Conservation (phyloP, 2,329 filamentous ascomycete species). For the Xylariaceae sp. region DNA sequence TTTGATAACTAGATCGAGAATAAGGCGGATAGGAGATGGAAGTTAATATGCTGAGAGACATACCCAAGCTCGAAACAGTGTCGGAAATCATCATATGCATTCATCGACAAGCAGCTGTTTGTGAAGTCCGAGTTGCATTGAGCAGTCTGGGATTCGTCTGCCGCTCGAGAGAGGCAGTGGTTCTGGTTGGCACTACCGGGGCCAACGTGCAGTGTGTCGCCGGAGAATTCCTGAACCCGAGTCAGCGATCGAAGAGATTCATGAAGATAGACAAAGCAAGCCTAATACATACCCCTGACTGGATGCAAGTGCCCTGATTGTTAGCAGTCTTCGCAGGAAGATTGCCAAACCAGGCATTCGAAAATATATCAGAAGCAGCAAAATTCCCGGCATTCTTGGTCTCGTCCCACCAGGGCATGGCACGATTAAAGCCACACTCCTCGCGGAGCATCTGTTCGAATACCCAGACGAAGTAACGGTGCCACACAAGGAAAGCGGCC, state of each 20-base stretch:
- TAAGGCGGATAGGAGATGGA: background rate
- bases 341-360: constrained; percentile 39
- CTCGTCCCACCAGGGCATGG: constrained; percentile 52
- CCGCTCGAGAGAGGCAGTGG: constrained; percentile 45
- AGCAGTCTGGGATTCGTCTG: constrained; percentile 42
- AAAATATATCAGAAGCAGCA: constrained; percentile 41
- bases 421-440: constrained; percentile 47
- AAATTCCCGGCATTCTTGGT: constrained; percentile 45
- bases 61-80: constrained; percentile 45
- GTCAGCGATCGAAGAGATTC: constrained; percentile 12
- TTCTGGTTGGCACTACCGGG: constrained; percentile 36
- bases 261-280: background rate
- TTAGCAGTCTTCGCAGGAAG: constrained; percentile 37
- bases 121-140: constrained; percentile 42
- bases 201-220: constrained; percentile 42
- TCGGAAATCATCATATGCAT: constrained; percentile 42
- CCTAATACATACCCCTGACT: constrained; percentile 39
- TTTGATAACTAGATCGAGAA: no score
- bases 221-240: constrained; percentile 38
- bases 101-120: constrained; percentile 42
- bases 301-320: constrained; percentile 43
- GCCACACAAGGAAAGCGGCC: constrained; percentile 48
- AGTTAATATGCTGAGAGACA: constrained; percentile 13
- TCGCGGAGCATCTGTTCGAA: constrained; percentile 47
- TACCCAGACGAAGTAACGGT: constrained; percentile 47